Conservation (phyloP, 345 rosid species). For the Eucalyptus albens region DNA sequence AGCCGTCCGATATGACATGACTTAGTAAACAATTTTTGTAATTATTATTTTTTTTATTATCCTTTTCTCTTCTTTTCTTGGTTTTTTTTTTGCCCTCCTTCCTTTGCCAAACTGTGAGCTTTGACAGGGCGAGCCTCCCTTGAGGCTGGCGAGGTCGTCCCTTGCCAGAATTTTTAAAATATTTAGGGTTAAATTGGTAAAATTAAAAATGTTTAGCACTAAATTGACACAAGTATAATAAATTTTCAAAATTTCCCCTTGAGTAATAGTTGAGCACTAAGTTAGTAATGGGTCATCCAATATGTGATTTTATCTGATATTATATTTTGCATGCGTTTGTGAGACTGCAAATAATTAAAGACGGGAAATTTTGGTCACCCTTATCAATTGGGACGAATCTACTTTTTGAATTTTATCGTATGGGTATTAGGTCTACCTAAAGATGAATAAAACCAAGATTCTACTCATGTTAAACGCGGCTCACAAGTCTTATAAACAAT, state of each 20-base stretch:
- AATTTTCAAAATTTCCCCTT: not conserved
- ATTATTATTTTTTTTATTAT: not conserved
- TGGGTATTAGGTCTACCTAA: not conserved
- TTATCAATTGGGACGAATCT: not conserved
- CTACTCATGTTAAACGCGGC: not conserved
- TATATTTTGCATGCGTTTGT: not conserved
- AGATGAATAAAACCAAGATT: not conserved
- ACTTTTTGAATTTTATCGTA: not conserved
- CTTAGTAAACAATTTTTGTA: no score
- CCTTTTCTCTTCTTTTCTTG: not conserved
- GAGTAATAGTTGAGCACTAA: not conserved
- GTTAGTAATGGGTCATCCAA: rapidly evolving
- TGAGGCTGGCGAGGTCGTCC: not conserved
- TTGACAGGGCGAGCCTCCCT: rapidly evolving
- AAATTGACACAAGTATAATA: rapidly evolving
- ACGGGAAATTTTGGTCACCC: not conserved
- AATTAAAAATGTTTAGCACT: no score
- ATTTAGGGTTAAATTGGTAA: rapidly evolving
- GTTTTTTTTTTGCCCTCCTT: not conserved
- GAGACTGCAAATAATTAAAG: not conserved
- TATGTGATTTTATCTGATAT: not conserved
- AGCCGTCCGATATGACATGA: rapidly evolving
- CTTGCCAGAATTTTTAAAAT: no score
- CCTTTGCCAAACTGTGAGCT: rapidly evolving
- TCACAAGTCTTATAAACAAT: not conserved